phyloP scores from a whole-genome alignment of 257 asterid genomes.

The Solanum appendiculatum region DNA sequence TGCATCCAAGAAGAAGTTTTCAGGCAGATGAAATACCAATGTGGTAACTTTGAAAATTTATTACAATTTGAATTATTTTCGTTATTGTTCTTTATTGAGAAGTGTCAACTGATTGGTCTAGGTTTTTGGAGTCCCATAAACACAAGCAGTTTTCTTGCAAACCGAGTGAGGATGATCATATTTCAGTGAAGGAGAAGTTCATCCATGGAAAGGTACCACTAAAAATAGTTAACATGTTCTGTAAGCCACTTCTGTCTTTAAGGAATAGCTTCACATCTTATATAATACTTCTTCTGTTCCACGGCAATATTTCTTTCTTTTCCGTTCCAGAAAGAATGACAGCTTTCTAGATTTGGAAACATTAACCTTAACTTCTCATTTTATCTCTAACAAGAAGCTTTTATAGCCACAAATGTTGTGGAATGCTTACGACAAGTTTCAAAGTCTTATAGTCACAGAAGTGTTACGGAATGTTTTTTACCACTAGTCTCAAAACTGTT shows the following conservation, averaged over 20 bases:
- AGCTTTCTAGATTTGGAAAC: not conserved
- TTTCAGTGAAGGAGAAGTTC: conserved; percentile 82
- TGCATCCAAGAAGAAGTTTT: conserved; percentile 60
- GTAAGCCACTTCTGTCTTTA: not conserved
- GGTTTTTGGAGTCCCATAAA: conserved; percentile 60
- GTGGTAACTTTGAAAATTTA: conserved; percentile 34
- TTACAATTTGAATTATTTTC: not conserved
- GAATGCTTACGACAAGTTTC: not conserved
- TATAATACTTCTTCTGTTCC: not conserved
- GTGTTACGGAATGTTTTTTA: not conserved
- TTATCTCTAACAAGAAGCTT: not conserved
- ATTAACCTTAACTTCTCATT: not conserved
- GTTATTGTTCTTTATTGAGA: not conserved
- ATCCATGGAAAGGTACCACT: conserved; percentile 75
- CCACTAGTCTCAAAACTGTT: not conserved
- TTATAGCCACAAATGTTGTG: not conserved
- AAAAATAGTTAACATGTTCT: not conserved
- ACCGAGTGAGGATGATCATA: conserved; percentile 70
- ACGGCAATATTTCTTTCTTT: not conserved
- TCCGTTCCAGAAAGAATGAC: not conserved
- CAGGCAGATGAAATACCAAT: conserved; percentile 91
- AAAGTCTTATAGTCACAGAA: not conserved
- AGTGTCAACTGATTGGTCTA: conserved; percentile 16
- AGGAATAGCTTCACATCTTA: not conserved
- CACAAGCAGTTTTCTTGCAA: conserved; percentile 58